Evolutionary conservation across 2,329 filamentous ascomycete species (phyloP).

Genomic region (Acrocalymma vagum): DNA sequence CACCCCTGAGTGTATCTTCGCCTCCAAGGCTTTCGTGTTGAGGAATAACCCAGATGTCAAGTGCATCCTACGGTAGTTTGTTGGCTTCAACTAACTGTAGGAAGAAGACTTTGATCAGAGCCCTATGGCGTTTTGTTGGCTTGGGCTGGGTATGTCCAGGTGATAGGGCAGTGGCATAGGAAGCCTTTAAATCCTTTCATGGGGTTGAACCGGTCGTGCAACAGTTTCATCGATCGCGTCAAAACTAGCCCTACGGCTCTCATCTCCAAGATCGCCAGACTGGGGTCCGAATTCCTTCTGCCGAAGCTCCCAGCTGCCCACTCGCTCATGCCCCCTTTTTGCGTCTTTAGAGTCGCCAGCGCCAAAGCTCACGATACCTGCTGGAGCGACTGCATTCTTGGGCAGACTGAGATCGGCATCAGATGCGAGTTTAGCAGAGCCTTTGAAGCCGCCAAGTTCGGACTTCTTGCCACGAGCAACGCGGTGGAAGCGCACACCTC

Average conservation of each 20-base stretch:
- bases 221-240: constrained; percentile 54
- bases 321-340: constrained; percentile 57
- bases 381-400: constrained; percentile 50
- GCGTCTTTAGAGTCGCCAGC: constrained; percentile 18
- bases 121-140: too few species aligned
- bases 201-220: constrained; percentile 53
- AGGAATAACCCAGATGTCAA: too few species aligned
- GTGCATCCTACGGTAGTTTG: too few species aligned
- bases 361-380: constrained; percentile 34
- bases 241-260: constrained; percentile 51
- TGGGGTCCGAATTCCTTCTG: constrained; percentile 42
- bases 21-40: too few species aligned
- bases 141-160: too few species aligned
- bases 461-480: constrained; percentile 34
- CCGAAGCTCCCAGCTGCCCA: constrained; percentile 66
- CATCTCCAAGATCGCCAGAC: constrained; percentile 24
- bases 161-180: too few species aligned
- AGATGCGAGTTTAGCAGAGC: constrained; percentile 61
- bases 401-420: constrained; percentile 62
- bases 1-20: too few species aligned
- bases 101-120: too few species aligned
- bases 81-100: too few species aligned
- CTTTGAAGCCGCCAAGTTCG: constrained; percentile 64
- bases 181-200: constrained; percentile 59
- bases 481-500: constrained; percentile 56